These are phyloP conservation scores for Leptographium flavum DNA, from an alignment of 2,329 filamentous ascomycete species.

Conservation along the genomic window DNA sequence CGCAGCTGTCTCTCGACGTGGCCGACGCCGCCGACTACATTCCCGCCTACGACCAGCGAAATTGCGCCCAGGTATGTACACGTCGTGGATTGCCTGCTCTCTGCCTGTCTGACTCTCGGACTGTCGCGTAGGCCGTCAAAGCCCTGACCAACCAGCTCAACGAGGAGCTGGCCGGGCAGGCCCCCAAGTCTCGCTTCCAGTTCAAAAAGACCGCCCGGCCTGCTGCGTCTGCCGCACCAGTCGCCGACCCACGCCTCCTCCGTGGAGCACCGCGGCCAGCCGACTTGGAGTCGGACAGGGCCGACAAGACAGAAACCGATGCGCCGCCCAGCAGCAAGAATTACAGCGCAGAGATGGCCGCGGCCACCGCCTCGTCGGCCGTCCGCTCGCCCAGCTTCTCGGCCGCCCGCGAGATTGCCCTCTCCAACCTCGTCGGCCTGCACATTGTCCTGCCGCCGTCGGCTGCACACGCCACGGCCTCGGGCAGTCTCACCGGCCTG, in stretches of 20 bases:
- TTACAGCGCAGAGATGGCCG: conserved; percentile 43
- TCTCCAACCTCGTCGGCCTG: conserved; percentile 51
- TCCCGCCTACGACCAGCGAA: conserved; percentile 78
- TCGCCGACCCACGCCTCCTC: conserved; percentile 27
- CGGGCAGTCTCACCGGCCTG: conserved; percentile 59
- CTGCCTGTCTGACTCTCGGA: neutral
- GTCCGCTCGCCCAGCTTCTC: conserved; percentile 51
- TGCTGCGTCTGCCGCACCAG: conserved; percentile 6
- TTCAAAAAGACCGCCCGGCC: conserved; percentile 40
- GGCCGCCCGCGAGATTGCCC: conserved; percentile 42
- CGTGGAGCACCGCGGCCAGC: conserved; percentile 7
- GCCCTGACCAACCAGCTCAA: conserved; percentile 65
- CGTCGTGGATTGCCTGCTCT: neutral
- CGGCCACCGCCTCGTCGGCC: conserved; percentile 19
- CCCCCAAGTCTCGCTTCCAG: conserved; percentile 67
- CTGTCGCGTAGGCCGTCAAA: conserved; percentile 52
- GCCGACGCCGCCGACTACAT: conserved; percentile 71
- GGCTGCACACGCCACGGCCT: conserved; percentile 55
- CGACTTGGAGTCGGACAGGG: neutral
- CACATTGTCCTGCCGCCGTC: conserved; percentile 67
- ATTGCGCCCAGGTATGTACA: conserved; percentile 59
- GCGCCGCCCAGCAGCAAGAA: conserved; percentile 23
- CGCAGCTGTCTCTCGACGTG: conserved; percentile 68
- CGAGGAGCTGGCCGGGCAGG: conserved; percentile 49
- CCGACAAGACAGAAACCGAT: conserved; percentile 20